These are phyloP conservation scores for Evernia prunastri DNA, from an alignment of 495 filamentous ascomycete species.

Conservation along the genomic window DNA sequence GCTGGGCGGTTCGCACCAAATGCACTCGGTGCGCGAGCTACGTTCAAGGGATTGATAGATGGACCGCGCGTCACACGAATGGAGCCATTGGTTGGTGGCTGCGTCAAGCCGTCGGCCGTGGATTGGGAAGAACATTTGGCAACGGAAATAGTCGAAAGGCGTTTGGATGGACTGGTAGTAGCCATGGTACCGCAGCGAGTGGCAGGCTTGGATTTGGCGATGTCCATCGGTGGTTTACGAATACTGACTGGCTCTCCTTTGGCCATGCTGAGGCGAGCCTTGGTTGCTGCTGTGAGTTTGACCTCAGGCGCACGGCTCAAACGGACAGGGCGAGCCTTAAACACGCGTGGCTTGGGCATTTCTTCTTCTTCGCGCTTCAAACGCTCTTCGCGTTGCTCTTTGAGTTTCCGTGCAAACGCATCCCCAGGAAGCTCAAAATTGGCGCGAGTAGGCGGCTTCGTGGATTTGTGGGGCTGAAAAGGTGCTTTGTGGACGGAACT, in stretches of 20 bases:
- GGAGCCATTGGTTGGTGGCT: conserved; percentile 14
- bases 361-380: conserved; percentile 52
- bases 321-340: conserved; percentile 59
- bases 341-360: conserved; percentile 43
- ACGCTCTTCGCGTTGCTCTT: conserved; percentile 59
- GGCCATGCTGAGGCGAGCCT: conserved; percentile 45
- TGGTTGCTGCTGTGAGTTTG: conserved; percentile 49
- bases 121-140: conserved; percentile 17
- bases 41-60: conserved; percentile 17
- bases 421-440: conserved; percentile 69
- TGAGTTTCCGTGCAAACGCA: conserved; percentile 61
- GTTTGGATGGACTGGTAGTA: conserved; percentile 12
- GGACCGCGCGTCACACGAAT: conserved; percentile 10
- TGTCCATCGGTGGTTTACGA: conserved; percentile 14
- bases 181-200: conserved; percentile 24
- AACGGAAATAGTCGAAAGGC: conserved; percentile 24
- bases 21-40: conserved; percentile 12
- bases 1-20: conserved; percentile 11
- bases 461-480: conserved; percentile 47
- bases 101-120: conserved; percentile 13
- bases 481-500: conserved; percentile 36
- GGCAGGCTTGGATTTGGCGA: conserved; percentile 26
- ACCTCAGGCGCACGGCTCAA: conserved; percentile 34
- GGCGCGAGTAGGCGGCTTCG: conserved; percentile 53
- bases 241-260: conserved; percentile 20